phyloP scores from a whole-genome alignment of 2,329 filamentous ascomycete species.

The Paecilomyces fulvus region DNA sequence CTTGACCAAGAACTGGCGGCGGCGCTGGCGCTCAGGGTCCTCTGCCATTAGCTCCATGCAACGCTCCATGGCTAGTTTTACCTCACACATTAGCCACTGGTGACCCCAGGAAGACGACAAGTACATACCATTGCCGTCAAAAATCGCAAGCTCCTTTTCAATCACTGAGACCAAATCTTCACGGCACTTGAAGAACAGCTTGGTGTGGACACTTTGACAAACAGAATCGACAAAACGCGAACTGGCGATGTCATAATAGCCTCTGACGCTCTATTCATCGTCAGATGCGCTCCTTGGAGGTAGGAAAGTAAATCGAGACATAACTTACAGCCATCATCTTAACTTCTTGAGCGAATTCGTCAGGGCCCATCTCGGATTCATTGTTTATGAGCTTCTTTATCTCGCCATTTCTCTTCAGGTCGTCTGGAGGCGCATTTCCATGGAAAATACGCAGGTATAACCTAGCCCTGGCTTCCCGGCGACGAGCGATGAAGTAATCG shows the following conservation, averaged over 20 bases:
- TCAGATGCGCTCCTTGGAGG: slow-evolving; percentile 4
- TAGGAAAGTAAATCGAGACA: not conserved
- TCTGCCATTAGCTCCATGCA: slow-evolving; percentile 31
- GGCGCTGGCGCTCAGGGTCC: slow-evolving; percentile 25
- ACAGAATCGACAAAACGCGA: slow-evolving; percentile 31
- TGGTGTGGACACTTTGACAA: slow-evolving; percentile 28
- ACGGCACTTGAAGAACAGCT: slow-evolving; percentile 27
- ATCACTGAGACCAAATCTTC: slow-evolving; percentile 22
- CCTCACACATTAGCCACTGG: not conserved
- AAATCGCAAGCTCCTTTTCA: slow-evolving; percentile 20
- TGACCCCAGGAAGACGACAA: not conserved
- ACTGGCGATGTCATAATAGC: slow-evolving; percentile 33
- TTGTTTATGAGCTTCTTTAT: slow-evolving; percentile 16
- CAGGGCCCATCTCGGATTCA: slow-evolving; percentile 19
- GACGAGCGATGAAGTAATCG: slow-evolving; percentile 8
- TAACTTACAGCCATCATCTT: slow-evolving; percentile 34
- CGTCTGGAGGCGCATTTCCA: slow-evolving; percentile 10
- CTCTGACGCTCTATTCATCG: slow-evolving; percentile 20
- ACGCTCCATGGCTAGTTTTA: slow-evolving; percentile 20
- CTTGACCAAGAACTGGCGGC: slow-evolving; percentile 19
- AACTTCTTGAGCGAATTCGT: slow-evolving; percentile 28
- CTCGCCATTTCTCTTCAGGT: slow-evolving; percentile 12
- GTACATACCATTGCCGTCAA: slow-evolving; percentile 22
- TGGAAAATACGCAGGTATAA: slow-evolving; percentile 7
- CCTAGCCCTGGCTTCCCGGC: slow-evolving; percentile 11